Evolutionary conservation across 768 basidiomycete species (phyloP).

Genomic region (Omphalotus guepiniiformis): DNA sequence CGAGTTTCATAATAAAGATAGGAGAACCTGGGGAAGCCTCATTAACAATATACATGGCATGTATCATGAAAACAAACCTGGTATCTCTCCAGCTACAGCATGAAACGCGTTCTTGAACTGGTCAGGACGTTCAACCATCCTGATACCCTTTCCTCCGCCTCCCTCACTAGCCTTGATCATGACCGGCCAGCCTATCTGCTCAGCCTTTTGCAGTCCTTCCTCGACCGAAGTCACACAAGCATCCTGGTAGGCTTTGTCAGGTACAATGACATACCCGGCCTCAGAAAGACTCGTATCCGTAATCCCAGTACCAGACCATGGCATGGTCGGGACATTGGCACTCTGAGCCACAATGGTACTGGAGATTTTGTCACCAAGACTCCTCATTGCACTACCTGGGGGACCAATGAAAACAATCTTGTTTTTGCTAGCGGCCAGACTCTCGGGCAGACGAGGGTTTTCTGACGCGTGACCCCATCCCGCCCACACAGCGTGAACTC

Average conservation of each 20-base stretch:
- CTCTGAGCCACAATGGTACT: constrained; percentile 99
- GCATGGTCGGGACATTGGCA: constrained; percentile 95
- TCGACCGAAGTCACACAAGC: constrained; percentile 89
- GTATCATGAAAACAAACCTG: constrained; percentile 52
- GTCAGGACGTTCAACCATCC: constrained; percentile 85
- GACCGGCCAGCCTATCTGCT: constrained; percentile 91
- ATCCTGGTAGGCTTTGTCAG: constrained; percentile 80
- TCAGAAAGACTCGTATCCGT: constrained; percentile 79
- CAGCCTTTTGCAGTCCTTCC: constrained; percentile 78
- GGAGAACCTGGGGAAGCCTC: constrained; percentile 73
- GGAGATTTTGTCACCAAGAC: constrained; percentile 98
- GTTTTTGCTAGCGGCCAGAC: constrained; percentile 84
- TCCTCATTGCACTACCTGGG: constrained; percentile 98
- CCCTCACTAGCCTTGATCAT: constrained; percentile 99
- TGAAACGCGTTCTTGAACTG: constrained; percentile 92
- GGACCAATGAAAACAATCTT: constrained; percentile 99
- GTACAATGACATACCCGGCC: constrained; percentile 90
- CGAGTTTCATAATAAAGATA: constrained; percentile 99
- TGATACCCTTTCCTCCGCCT: constrained; percentile 98
- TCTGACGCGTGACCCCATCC: constrained; percentile 99
- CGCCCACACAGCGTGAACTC: constrained; percentile 99
- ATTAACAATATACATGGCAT: constrained; percentile 9
- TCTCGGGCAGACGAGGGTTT: constrained; percentile 94
- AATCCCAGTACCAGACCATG: constrained; percentile 97
- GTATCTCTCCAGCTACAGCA: constrained; percentile 94